These are phyloP conservation scores for Mollisia scopiformis DNA, from an alignment of 2,329 filamentous ascomycete species.

Conservation along the genomic window DNA sequence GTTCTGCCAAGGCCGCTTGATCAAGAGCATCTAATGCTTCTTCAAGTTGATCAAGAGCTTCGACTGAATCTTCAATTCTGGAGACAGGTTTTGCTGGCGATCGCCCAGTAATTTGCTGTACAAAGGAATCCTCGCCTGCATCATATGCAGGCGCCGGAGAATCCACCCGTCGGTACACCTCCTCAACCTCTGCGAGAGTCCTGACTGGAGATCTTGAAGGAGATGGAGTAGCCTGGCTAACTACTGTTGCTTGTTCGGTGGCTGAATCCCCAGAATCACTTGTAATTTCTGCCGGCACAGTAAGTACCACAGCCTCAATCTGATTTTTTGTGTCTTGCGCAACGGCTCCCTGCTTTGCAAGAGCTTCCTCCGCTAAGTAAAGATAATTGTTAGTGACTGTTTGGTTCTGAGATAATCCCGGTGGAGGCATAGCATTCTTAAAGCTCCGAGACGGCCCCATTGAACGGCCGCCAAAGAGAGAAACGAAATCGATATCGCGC, in stretches of 20 bases:
- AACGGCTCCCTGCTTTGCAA: constrained; percentile 5
- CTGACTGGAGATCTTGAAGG: constrained; percentile 21
- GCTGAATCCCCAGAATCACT: background rate
- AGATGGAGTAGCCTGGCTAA: background rate
- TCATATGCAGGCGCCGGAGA: constrained; percentile 10
- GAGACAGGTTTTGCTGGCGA: constrained; percentile 41
- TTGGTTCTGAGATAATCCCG: constrained; percentile 1
- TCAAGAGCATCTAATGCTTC: constrained; percentile 56
- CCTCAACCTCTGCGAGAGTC: constrained; percentile 35
- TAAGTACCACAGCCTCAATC: background rate
- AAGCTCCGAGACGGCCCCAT: constrained; percentile 12
- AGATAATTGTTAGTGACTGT: constrained; percentile 25
- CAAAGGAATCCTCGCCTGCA: constrained; percentile 38
- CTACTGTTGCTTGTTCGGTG: background rate
- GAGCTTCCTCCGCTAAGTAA: constrained; percentile 30
- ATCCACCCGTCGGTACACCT: constrained; percentile 12
- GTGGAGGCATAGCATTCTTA: constrained; percentile 8
- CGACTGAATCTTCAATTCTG: constrained; percentile 66
- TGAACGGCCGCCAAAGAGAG: constrained; percentile 24
- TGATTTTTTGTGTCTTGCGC: background rate
- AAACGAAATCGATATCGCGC: constrained; percentile 14
- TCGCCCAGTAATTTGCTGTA: constrained; percentile 40
- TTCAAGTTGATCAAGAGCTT: constrained; percentile 63
- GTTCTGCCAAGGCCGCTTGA: constrained; percentile 31
- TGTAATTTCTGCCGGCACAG: background rate